Percentiles rank a stretch among this genome's conserved stretches.
phyloP scores from a whole-genome alignment of 1,284 basidiomycete genomes.

The Amylostereum areolatum region DNA sequence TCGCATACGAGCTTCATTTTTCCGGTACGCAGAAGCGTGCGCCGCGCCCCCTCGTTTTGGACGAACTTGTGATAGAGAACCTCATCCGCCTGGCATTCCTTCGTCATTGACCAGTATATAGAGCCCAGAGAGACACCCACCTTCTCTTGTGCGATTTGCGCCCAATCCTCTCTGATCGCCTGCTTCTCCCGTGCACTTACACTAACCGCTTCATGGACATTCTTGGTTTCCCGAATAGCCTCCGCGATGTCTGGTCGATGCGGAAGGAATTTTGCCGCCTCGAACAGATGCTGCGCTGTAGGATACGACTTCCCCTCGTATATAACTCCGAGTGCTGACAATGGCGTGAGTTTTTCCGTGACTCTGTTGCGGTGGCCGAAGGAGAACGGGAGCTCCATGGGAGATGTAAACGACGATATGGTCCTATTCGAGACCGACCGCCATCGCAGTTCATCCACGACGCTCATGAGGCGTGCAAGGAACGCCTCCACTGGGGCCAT shows the following conservation, averaged over 20 bases:
- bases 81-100: constrained; percentile 48
- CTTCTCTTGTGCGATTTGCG: constrained; percentile 37
- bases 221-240: constrained; percentile 39
- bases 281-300: constrained; percentile 58
- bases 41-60: constrained; percentile 50
- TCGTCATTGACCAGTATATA: constrained; percentile 3
- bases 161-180: constrained; percentile 33
- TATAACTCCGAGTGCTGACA: too few relatives aligned
- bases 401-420: too few relatives aligned
- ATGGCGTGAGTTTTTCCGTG: too few relatives aligned
- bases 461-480: too few relatives aligned
- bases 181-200: constrained; percentile 43
- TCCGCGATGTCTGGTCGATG: constrained; percentile 45
- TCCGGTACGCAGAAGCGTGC: constrained; percentile 36
- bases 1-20: too few relatives aligned
- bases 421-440: too few relatives aligned
- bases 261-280: constrained; percentile 58
- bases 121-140: constrained; percentile 26
- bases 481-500: too few relatives aligned
- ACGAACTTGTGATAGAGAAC: constrained; percentile 54
- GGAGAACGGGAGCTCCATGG: too few relatives aligned
- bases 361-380: too few relatives aligned
- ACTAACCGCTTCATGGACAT: too few relatives aligned
- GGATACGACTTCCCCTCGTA: constrained; percentile 49
- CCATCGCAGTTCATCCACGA: too few relatives aligned